A percentile compares a stretch with the other conserved stretches of the same genome.
These are phyloP conservation scores for Isabelozyma pseudorhagii DNA, from an alignment of 805 yeast genomes.

Conservation along the genomic window DNA sequence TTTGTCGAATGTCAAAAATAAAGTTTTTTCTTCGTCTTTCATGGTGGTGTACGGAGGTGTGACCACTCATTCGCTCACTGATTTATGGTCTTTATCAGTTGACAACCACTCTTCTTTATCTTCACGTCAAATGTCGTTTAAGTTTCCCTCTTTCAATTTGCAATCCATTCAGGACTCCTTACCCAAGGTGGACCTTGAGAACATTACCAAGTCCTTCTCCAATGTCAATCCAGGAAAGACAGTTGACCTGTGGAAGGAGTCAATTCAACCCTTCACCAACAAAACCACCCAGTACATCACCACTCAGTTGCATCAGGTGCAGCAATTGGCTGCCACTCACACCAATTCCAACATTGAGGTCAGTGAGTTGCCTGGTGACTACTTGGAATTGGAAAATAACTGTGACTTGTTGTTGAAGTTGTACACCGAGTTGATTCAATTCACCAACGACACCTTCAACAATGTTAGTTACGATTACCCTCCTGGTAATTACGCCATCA, in stretches of 20 bases:
- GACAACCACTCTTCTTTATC: background rate
- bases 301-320: conserved; percentile 56
- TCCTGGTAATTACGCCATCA: conserved; percentile 48
- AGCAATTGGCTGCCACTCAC: conserved; percentile 31
- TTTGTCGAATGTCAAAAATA: too few species aligned
- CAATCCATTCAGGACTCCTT: conserved; percentile 41
- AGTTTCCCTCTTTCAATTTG: conserved; percentile 34
- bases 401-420: conserved; percentile 63
- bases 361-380: conserved; percentile 72
- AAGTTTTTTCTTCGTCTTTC: background rate
- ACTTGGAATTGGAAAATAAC: conserved; percentile 61
- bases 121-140: conserved; percentile 30
- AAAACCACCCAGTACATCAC: conserved; percentile 60
- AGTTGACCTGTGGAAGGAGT: conserved; percentile 42
- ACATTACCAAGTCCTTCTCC: conserved; percentile 32
- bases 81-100: background rate
- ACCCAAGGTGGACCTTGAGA: conserved; percentile 34
- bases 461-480: conserved; percentile 81
- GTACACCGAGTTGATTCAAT: conserved; percentile 48
- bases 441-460: conserved; percentile 55
- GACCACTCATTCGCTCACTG: too few species aligned
- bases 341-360: conserved; percentile 50
- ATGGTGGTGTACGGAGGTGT: background rate
- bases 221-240: conserved; percentile 37
- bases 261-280: conserved; percentile 52